Conservation (phyloP, 495 filamentous ascomycete genomes). For the Aspergillus diversus region DNA sequence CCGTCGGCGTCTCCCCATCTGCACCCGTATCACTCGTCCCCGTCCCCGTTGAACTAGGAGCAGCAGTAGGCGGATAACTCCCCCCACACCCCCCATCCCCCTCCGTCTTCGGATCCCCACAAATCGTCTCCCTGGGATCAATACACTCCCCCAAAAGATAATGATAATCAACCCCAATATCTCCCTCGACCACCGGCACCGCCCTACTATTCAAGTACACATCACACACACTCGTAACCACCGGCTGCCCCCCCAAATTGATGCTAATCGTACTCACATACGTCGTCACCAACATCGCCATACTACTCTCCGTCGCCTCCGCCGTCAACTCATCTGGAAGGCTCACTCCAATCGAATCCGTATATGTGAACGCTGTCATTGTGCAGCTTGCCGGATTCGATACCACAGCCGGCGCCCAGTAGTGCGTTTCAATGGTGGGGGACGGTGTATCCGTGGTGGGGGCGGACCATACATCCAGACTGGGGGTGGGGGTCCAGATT, state of each 20-base stretch:
- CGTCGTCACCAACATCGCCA: neutral
- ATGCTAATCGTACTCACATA: neutral
- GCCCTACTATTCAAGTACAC: neutral
- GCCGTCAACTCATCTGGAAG: neutral
- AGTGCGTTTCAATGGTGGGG: neutral
- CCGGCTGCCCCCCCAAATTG: neutral
- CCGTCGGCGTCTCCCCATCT: no score
- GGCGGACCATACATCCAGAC: neutral
- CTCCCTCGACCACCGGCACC: neutral
- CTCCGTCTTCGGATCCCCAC: neutral
- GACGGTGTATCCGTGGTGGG: neutral
- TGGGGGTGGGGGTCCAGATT: neutral
- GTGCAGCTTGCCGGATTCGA: neutral
- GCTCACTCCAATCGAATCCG: neutral
- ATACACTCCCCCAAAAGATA: neutral
- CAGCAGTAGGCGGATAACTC: neutral
- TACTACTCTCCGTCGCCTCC: neutral
- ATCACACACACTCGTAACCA: neutral
- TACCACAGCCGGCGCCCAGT: neutral
- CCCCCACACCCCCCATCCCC: neutral
- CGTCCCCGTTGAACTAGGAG: no score
- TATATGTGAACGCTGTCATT: neutral
- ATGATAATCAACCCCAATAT: neutral
- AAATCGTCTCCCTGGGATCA: neutral
- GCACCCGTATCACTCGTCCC: no score